Percentiles rank a stretch among this genome's conserved stretches.
Evolutionary conservation across 2,329 filamentous ascomycete species (phyloP).

Genomic region (Trichoderma sp.): DNA sequence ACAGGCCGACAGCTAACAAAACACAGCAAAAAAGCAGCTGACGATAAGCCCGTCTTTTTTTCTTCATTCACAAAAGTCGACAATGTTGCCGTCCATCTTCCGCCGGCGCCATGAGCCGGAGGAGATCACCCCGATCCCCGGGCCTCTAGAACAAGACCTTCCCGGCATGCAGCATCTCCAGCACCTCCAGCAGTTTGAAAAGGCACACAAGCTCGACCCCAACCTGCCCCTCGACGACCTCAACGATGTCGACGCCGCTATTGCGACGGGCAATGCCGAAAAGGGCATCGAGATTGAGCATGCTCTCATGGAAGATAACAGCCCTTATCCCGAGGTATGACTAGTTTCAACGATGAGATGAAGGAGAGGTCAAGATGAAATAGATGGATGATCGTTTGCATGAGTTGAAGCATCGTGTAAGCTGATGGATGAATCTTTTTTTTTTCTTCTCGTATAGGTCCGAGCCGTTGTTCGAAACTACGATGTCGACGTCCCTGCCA

Average conservation of each 20-base stretch:
- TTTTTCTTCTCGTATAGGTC: conserved; percentile 43
- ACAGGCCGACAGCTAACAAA: background rate
- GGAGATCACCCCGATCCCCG: conserved; percentile 43
- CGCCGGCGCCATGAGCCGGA: conserved; percentile 46
- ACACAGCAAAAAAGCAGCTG: background rate
- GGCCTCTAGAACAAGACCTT: conserved; percentile 38
- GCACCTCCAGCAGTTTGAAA: conserved; percentile 55
- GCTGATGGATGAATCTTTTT: conserved; percentile 5
- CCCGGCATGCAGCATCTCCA: conserved; percentile 42
- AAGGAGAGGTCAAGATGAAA: background rate
- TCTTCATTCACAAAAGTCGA: no score
- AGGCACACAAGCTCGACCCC: conserved; percentile 60
- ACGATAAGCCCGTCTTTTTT: background rate
- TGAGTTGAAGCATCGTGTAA: background rate
- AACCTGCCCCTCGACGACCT: conserved; percentile 62
- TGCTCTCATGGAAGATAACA: conserved; percentile 60
- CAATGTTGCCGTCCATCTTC: conserved; percentile 40
- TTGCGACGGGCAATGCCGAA: conserved; percentile 52
- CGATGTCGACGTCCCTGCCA: conserved; percentile 62
- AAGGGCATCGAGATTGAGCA: conserved; percentile 56
- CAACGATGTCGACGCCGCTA: conserved; percentile 57
- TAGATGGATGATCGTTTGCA: background rate
- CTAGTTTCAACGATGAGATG: background rate
- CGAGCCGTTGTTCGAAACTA: conserved; percentile 62
- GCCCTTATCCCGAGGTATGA: conserved; percentile 62